These are phyloP conservation scores for Yamadazyma sp. DNA, from an alignment of 1,139 yeast species.

Conservation along the genomic window DNA sequence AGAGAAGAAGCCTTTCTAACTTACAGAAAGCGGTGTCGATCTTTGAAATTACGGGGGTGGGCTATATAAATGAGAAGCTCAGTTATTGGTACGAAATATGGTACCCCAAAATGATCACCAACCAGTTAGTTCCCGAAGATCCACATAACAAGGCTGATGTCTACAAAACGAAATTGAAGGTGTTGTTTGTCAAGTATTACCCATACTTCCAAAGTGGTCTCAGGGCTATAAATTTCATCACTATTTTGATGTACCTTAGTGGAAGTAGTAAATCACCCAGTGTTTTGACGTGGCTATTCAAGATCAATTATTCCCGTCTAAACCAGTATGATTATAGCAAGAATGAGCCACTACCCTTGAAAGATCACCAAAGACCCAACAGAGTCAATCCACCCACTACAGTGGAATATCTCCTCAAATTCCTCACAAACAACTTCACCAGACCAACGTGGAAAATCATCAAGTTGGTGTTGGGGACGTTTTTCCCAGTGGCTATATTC, in stretches of 20 bases:
- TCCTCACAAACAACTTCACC: constrained; percentile 30
- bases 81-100: constrained; percentile 65
- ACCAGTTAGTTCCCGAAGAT: constrained; percentile 37
- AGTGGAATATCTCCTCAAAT: constrained; percentile 41
- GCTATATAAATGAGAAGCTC: constrained; percentile 70
- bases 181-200: constrained; percentile 55
- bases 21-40: constrained; percentile 61
- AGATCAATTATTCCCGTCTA: constrained; percentile 70
- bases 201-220: constrained; percentile 57
- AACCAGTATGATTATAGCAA: constrained; percentile 59
- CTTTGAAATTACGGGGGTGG: constrained; percentile 61
- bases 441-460: constrained; percentile 42
- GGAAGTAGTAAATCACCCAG: constrained; percentile 68
- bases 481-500: constrained; percentile 85
- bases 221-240: constrained; percentile 53
- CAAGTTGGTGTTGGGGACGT: constrained; percentile 46
- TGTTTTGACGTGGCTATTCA: constrained; percentile 59
- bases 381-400: constrained; percentile 53
- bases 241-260: constrained; percentile 66
- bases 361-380: constrained; percentile 19
- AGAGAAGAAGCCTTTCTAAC: constrained; percentile 51
- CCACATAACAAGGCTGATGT: constrained; percentile 30
- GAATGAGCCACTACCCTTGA: constrained; percentile 33
- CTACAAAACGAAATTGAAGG: constrained; percentile 32
- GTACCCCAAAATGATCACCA: constrained; percentile 57